Conservation (phyloP, 495 filamentous ascomycete species). For the Daldinia caldariorum region DNA sequence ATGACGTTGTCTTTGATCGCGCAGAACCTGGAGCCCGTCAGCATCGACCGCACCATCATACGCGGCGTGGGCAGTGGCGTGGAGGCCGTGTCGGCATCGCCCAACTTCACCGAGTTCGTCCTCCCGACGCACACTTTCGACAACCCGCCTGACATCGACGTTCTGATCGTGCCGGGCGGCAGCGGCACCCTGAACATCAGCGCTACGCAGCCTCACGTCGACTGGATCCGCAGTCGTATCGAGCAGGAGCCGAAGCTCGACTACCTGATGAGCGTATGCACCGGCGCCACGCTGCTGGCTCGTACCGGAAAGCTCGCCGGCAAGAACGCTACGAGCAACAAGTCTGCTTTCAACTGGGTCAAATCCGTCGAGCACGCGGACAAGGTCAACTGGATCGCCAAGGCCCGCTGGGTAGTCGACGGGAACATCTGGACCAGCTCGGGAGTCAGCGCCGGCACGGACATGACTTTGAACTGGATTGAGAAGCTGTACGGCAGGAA, state of each 20-base stretch:
- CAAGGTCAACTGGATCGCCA: slow-evolving; percentile 37
- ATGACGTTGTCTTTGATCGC: slow-evolving; percentile 58
- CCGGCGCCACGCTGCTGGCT: slow-evolving; percentile 37
- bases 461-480: slow-evolving; percentile 38
- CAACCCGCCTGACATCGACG: slow-evolving; percentile 60
- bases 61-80: slow-evolving; percentile 14
- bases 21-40: slow-evolving; percentile 62
- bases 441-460: slow-evolving; percentile 41
- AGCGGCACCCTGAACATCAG: slow-evolving; percentile 53
- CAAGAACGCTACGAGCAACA: slow-evolving; percentile 39
- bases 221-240: slow-evolving; percentile 29
- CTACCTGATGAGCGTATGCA: slow-evolving; percentile 42
- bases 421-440: slow-evolving; percentile 39
- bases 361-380: slow-evolving; percentile 27
- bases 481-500: slow-evolving; percentile 35
- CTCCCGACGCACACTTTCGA: slow-evolving; percentile 69
- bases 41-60: slow-evolving; percentile 31
- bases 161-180: slow-evolving; percentile 71
- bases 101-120: slow-evolving; percentile 51
- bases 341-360: slow-evolving; percentile 38
- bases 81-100: slow-evolving; percentile 28
- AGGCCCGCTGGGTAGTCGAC: slow-evolving; percentile 41
- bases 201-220: slow-evolving; percentile 29
- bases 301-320: slow-evolving; percentile 35
- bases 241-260: slow-evolving; percentile 25